Evolutionary conservation across 768 basidiomycete genomes (phyloP).

Genomic region (Lanmaoa rubissima): DNA sequence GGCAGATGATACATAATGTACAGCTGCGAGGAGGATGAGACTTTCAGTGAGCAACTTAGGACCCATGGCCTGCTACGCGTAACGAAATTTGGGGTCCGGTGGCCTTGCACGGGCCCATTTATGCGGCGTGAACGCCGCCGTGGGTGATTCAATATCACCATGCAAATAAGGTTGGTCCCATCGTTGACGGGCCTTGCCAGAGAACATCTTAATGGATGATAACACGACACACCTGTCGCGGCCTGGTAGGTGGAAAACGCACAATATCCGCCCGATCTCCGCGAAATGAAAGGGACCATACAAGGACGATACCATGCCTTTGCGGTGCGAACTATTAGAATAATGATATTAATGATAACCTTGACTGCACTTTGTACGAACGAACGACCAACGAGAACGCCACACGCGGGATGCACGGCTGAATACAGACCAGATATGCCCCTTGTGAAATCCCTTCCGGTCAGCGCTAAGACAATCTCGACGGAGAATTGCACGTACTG

Average conservation of each 20-base stretch:
- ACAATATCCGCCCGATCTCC: not conserved
- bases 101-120: no score
- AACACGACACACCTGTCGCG: not conserved
- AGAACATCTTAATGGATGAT: conserved; percentile 18
- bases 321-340: not conserved
- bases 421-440: not conserved
- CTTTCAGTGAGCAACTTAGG: no score
- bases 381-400: not conserved
- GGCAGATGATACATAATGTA: no score
- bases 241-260: not conserved
- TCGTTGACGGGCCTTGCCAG: no score
- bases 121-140: no score
- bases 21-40: no score
- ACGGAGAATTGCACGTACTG: not conserved
- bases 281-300: not conserved
- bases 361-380: not conserved
- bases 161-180: no score
- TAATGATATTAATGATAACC: not conserved
- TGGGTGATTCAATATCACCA: no score
- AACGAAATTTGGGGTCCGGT: no score
- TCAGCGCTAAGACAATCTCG: not conserved
- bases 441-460: not conserved
- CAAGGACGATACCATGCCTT: not conserved
- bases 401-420: not conserved
- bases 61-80: no score